Evolutionary conservation across 805 yeast genomes (phyloP).

Genomic region (Blastobotrys terrestris): DNA sequence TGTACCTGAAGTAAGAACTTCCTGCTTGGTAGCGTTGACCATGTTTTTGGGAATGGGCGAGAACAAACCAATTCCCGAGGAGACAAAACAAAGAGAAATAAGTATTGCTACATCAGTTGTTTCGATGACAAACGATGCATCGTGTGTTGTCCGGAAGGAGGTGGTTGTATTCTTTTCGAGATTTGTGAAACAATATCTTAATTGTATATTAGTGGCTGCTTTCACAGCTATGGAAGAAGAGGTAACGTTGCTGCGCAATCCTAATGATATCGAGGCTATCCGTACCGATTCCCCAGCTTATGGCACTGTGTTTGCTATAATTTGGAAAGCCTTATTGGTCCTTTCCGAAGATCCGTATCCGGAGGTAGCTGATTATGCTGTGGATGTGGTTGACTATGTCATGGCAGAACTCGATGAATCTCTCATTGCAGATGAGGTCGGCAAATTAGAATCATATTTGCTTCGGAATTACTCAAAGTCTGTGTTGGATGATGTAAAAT

Average conservation of each 20-base stretch:
- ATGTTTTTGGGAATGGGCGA: constrained; percentile 47
- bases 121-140: constrained; percentile 74
- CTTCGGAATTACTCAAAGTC: neutral
- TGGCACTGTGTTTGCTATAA: constrained; percentile 77
- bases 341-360: constrained; percentile 82
- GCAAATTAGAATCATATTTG: constrained; percentile 30
- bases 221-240: constrained; percentile 81
- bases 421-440: constrained; percentile 57
- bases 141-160: constrained; percentile 83
- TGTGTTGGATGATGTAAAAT: neutral
- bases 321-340: constrained; percentile 80
- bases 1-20: constrained; percentile 90
- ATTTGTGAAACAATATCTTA: constrained; percentile 60
- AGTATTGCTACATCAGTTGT: constrained; percentile 63
- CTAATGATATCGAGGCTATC: constrained; percentile 55
- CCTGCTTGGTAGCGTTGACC: constrained; percentile 67
- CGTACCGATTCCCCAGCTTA: constrained; percentile 68
- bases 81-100: constrained; percentile 42
- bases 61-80: constrained; percentile 9
- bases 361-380: constrained; percentile 70
- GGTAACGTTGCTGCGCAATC: constrained; percentile 48
- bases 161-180: constrained; percentile 70
- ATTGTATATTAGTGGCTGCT: constrained; percentile 80
- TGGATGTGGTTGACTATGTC: constrained; percentile 67
- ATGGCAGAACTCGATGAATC: constrained; percentile 57